Conservation (phyloP, 305 asterid species). For the Fraxinus paxiana region DNA sequence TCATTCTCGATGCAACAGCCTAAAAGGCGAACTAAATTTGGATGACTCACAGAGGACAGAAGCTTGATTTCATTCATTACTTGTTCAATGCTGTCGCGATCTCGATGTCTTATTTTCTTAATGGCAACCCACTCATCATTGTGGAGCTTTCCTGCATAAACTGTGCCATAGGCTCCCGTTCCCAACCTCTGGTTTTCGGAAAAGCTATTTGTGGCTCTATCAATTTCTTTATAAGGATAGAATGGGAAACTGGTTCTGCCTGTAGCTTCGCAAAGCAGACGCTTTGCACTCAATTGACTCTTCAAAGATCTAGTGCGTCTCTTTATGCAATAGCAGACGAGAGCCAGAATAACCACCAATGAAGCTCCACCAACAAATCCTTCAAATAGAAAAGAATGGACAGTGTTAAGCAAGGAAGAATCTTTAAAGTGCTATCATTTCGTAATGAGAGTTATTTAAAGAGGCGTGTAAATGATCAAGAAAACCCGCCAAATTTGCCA, state of each 20-base stretch:
- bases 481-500: background rate
- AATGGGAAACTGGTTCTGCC: constrained; percentile 64
- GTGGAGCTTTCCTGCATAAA: constrained; percentile 79
- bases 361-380: constrained; percentile 72
- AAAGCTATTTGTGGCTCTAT: constrained; percentile 70
- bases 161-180: constrained; percentile 95
- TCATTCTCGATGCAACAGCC: constrained; percentile 90
- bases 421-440: background rate
- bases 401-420: background rate
- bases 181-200: constrained; percentile 77
- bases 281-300: constrained; percentile 55
- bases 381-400: constrained; percentile 18
- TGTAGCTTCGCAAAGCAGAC: constrained; percentile 66
- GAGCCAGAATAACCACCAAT: constrained; percentile 35
- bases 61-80: constrained; percentile 96
- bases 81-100: constrained; percentile 67
- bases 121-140: constrained; percentile 76
- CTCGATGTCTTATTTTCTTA: constrained; percentile 65
- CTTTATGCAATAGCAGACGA: constrained; percentile 45
- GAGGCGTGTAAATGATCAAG: background rate
- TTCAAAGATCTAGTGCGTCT: constrained; percentile 40
- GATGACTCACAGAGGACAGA: constrained; percentile 86
- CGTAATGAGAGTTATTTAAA: background rate
- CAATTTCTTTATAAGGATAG: constrained; percentile 73
- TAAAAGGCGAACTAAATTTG: constrained; percentile 77